phyloP scores from a whole-genome alignment of 2,329 filamentous ascomycete genomes.

The Dryadomyces quercus-mongolicae region DNA sequence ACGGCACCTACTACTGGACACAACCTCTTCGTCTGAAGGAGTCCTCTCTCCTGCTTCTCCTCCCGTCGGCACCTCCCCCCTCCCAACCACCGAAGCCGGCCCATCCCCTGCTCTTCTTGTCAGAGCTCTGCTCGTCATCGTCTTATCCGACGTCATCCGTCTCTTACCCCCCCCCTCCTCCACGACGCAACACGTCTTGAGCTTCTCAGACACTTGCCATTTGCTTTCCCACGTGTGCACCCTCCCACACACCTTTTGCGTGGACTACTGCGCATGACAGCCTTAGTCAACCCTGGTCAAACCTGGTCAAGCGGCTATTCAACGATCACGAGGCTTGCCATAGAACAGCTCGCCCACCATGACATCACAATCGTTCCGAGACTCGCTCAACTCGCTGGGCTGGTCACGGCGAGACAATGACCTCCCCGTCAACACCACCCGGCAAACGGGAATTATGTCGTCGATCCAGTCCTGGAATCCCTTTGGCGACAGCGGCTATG shows the following conservation, averaged over 20 bases:
- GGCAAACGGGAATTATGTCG: slow-evolving; percentile 63
- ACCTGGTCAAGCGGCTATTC: neutral
- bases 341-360: slow-evolving; percentile 34
- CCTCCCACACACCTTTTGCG: neutral
- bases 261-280: neutral
- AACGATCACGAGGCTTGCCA: neutral
- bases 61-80: no score
- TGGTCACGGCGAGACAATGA: slow-evolving; percentile 82
- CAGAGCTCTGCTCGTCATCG: no score
- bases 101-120: no score
- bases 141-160: no score
- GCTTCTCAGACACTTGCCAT: neutral
- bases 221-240: no score
- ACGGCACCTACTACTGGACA: neutral
- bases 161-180: no score
- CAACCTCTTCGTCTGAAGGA: neutral
- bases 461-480: slow-evolving; percentile 79
- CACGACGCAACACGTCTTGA: no score
- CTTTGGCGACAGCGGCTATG: slow-evolving; percentile 76
- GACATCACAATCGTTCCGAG: slow-evolving; percentile 81
- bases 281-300: neutral
- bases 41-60: no score
- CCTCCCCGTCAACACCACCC: slow-evolving; percentile 59
- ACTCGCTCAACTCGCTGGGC: slow-evolving; percentile 88
- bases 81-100: no score